These are phyloP conservation scores for Wickerhamiella musiphila DNA, from an alignment of 805 yeast genomes.

Conservation along the genomic window DNA sequence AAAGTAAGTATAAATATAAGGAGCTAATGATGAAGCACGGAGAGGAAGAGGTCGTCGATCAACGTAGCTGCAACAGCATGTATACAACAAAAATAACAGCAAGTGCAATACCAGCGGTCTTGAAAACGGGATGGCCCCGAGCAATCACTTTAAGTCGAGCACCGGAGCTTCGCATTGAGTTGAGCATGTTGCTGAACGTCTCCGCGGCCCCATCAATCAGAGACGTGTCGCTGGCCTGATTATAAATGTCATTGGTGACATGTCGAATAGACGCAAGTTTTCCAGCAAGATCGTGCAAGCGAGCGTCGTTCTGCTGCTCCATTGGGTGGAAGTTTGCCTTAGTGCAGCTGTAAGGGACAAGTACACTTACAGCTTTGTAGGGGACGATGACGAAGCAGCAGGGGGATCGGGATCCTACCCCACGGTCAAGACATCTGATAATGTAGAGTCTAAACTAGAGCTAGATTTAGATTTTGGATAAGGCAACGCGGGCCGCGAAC, in stretches of 20 bases:
- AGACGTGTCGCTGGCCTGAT: slow-evolving; percentile 36
- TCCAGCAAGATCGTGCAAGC: slow-evolving; percentile 44
- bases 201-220: slow-evolving; percentile 29
- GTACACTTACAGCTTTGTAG: too few species aligned
- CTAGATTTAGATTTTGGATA: too few species aligned
- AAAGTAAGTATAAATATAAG: neutral
- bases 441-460: too few species aligned
- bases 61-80: slow-evolving; percentile 35
- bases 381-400: too few species aligned
- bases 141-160: slow-evolving; percentile 36
- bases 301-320: slow-evolving; percentile 37
- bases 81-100: slow-evolving; percentile 38
- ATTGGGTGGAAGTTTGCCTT: too few species aligned
- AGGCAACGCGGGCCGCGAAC: too few species aligned
- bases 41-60: neutral
- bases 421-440: too few species aligned
- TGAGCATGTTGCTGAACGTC: slow-evolving; percentile 33
- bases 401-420: too few species aligned
- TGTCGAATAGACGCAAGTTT: slow-evolving; percentile 47
- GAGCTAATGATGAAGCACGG: neutral
- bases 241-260: slow-evolving; percentile 51
- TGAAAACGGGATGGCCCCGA: slow-evolving; percentile 41
- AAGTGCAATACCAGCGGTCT: slow-evolving; percentile 41
- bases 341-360: too few species aligned
- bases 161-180: slow-evolving; percentile 35